Evolutionary conservation across 2,329 filamentous ascomycete genomes (phyloP).

Genomic region (Coleophoma eucalyptorum): DNA sequence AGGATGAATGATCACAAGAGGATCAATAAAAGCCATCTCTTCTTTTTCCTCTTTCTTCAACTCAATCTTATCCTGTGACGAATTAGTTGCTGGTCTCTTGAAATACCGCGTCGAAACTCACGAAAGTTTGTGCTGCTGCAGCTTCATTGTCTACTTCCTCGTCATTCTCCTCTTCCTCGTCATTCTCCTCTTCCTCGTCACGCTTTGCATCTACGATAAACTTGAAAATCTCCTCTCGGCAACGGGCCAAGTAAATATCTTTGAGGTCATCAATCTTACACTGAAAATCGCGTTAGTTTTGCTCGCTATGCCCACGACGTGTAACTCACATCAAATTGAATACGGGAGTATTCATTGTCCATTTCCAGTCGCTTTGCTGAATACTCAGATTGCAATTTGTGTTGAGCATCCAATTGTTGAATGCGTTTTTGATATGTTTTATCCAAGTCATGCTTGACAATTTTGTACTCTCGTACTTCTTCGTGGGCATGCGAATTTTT

Average conservation of each 20-base stretch:
- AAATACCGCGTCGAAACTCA: too few species aligned
- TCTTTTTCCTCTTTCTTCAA: too few species aligned
- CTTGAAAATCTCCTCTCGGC: too few species aligned
- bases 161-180: too few species aligned
- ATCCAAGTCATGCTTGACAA: slow-evolving; percentile 15
- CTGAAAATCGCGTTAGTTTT: slow-evolving; percentile 9
- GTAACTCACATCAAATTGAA: slow-evolving; percentile 17
- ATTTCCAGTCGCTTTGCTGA: slow-evolving; percentile 5
- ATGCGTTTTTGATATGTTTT: slow-evolving; percentile 9
- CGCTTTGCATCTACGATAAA: too few species aligned
- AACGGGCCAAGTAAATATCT: background rate
- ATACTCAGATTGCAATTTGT: slow-evolving; percentile 8
- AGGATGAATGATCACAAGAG: background rate
- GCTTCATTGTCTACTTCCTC: too few species aligned
- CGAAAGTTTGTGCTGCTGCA: too few species aligned
- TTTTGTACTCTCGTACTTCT: slow-evolving; percentile 21
- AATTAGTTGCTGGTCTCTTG: too few species aligned
- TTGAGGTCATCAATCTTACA: slow-evolving; percentile 11
- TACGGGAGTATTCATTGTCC: slow-evolving; percentile 11
- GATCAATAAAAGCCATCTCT: too few species aligned
- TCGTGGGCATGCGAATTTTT: slow-evolving; percentile 21
- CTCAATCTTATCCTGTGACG: too few species aligned
- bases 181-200: too few species aligned
- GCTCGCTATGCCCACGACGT: background rate
- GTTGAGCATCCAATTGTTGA: slow-evolving; percentile 8